These are phyloP conservation scores for Trichoderma sp. DNA, from an alignment of 2,329 filamentous ascomycete genomes.

Conservation along the genomic window DNA sequence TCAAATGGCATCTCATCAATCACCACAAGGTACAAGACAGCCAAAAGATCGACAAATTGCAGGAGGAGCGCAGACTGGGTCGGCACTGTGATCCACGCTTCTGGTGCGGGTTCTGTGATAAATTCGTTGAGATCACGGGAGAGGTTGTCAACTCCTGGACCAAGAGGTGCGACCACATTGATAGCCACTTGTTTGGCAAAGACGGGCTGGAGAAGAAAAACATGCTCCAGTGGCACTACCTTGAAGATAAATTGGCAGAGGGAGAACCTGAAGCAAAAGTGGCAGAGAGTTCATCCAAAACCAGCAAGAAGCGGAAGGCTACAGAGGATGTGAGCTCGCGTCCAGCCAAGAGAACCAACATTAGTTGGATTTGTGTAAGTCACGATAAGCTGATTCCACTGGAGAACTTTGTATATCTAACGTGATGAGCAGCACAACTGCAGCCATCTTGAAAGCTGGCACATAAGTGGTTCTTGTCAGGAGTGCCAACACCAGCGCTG, in stretches of 20 bases:
- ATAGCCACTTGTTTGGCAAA: conserved; percentile 63
- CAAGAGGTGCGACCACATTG: conserved; percentile 67
- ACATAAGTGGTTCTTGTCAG: conserved; percentile 4
- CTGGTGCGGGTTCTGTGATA: conserved; percentile 83
- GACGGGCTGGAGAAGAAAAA: conserved; percentile 34
- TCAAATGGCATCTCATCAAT: conserved; percentile 58
- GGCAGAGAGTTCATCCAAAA: not conserved
- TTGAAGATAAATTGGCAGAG: conserved; percentile 28
- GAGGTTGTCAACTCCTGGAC: conserved; percentile 51
- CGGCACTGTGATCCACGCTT: conserved; percentile 63
- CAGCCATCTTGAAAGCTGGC: not conserved
- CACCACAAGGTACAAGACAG: conserved; percentile 41
- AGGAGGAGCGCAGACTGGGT: conserved; percentile 59
- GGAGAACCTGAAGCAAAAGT: not conserved
- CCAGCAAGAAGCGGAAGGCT: conserved; percentile 5
- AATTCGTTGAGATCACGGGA: conserved; percentile 49
- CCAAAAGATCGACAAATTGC: conserved; percentile 39
- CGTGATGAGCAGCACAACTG: conserved; percentile 25
- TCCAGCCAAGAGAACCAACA: not conserved
- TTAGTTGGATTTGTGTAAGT: conserved; percentile 30
- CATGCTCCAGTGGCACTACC: conserved; percentile 56
- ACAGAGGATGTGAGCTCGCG: not conserved
- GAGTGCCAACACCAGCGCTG: conserved; percentile 18
- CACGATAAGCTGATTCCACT: not conserved
- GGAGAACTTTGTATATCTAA: not conserved